Evolutionary conservation across 352 stramenopile species (phyloP), one percentile per base, ranked within the genome.

Genomic region (Blastocystis sp.): DNA sequence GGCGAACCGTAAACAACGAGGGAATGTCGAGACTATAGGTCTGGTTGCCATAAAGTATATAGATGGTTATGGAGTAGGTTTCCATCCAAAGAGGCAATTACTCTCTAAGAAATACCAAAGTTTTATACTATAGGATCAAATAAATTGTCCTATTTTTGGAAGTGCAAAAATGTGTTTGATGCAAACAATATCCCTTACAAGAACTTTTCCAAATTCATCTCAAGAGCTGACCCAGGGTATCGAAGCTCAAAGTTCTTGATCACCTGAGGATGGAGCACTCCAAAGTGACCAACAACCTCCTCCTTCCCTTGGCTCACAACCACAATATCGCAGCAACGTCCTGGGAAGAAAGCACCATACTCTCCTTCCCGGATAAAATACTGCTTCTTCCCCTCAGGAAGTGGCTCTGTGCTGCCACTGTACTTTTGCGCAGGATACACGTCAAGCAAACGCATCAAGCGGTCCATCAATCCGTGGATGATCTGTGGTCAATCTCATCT

Each of bases 381-480:
- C 91, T 94, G 94, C 92, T 95, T 94, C 73, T 94, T 93, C 63
- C 95, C 93, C 69, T 91, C 90, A 20, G 90, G 79, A 20, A 95
- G 93, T 45, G 92, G 91, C 56, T 93, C 87, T 66, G 92, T 93
- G 92, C 92, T 95, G 90, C 39, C 95, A 43, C 37, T 68, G 87
- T 92, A 92, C 91, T 90, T 95, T 2, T 90, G 82, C 69, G 94
- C 91, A 0, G 94, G 94, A 34, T 92, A 93, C 50, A 99, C 95
- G 90, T 98, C 96, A 53, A 98, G 93, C 37, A 99, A 92, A 90
- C 96, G 95, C 96, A 99, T 99, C 91, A 99, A 95, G 59, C 97
- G 94, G 93, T 99, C 97, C 55, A 99, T 95, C 37, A 99, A 94
- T 55, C 98, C 98, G 92, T 99, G 97, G 81, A 99, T 98, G 26